Base-by-base conservation (phyloP, 73 alveolate genomes). In the Symbiodinium natans region DNA sequence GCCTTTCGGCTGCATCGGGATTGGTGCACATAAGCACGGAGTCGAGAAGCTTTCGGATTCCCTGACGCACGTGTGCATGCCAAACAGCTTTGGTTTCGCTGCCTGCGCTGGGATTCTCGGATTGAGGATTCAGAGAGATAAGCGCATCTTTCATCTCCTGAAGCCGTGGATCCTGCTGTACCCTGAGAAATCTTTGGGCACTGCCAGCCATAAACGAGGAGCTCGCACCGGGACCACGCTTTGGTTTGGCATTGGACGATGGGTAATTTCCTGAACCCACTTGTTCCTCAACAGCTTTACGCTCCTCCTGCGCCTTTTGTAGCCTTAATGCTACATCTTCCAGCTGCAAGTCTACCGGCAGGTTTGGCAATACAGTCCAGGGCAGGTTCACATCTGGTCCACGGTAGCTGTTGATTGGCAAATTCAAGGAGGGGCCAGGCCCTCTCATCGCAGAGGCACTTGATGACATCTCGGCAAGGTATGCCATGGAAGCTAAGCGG, bases 1-100 rank as follows among this genome's bases (percentile, higher is more conserved):
- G 94, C 42, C 74, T 54, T 39, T 87, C 94, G 74, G 94, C 94
- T 54, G 74, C 74, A 25, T 38, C 41, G 33, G 94, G 94, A 59
- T 87, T 59, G 38, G 41, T 41, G 63, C 94, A 56, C 94, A 87
- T 87, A 10, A 36, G 40, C 94, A 87, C 94, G 15, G 94, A 33
- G 29, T 87, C 85, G 15, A 87, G 54, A 46, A 87, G 41, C 85
- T 46, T 87, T 38, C 94, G 94, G 36, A 87, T 84, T 41, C 94
- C 94, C 9, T 40, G 56, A 17, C 43, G 74, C 31, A 56, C 27
- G 38, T 87, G 94, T 52, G 21, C 85, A n/a, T 25, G 71, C 94
- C 94, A 87, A 54, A 82, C 71, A 46, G 83, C 94, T 87, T 87
- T 87, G 94, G 94, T 87, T 82, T 87, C 93, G 86, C 46, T 75